Evolutionary conservation across 192 early-diverging fungal species (phyloP).

Genomic region (Powellomyces hirtus): DNA sequence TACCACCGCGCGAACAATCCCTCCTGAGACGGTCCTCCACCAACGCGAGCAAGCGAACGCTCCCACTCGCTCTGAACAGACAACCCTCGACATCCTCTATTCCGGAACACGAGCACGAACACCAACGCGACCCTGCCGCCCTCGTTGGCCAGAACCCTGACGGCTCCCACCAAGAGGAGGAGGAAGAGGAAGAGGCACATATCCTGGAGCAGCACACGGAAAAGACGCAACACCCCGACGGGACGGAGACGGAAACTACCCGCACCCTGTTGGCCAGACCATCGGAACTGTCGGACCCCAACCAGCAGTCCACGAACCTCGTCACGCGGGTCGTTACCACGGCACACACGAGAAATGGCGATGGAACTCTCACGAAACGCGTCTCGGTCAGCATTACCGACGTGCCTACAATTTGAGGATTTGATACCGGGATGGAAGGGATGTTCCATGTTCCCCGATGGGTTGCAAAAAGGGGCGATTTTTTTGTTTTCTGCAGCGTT

Average conservation of each 20-base stretch:
- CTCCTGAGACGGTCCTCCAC: neutral
- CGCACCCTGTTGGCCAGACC: neutral
- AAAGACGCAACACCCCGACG: neutral
- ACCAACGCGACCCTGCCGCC: neutral
- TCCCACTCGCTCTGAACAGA: neutral
- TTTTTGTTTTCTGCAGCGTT: too few relatives aligned
- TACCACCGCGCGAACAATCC: neutral
- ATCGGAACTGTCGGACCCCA: neutral
- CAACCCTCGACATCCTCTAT: neutral
- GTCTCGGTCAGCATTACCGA: slow-evolving; percentile 1
- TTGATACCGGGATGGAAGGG: too few relatives aligned
- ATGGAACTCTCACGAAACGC: slow-evolving; percentile 12
- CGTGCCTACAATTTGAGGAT: neutral
- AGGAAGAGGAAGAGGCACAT: neutral
- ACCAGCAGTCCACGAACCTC: neutral
- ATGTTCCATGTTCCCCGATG: too few relatives aligned
- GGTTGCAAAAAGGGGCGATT: too few relatives aligned
- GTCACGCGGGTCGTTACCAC: neutral
- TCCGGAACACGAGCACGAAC: neutral
- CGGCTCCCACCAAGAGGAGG: neutral
- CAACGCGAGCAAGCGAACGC: neutral
- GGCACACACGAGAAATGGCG: neutral
- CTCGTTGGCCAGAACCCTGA: neutral
- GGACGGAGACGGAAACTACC: neutral
- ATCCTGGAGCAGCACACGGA: neutral